Percentiles rank a stretch among this genome's conserved stretches.
Conservation (phyloP, 1,139 yeast genomes). For the Pichia sp. region DNA sequence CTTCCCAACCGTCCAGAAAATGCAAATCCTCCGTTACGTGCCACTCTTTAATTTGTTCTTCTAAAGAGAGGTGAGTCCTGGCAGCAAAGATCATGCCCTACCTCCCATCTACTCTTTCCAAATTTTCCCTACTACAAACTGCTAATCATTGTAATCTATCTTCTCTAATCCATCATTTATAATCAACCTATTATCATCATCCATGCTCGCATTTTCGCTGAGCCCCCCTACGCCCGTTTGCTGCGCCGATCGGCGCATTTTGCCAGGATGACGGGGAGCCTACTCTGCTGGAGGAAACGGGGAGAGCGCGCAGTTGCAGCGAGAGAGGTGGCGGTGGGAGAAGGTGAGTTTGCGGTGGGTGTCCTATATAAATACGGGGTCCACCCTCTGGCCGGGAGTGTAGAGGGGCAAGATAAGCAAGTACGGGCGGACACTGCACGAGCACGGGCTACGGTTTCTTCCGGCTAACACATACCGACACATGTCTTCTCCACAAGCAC, state of each 20-base stretch:
- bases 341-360: neutral
- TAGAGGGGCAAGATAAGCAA: neutral
- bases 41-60: neutral
- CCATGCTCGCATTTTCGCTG: no score
- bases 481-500: slow-evolving; percentile 7
- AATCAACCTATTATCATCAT: no score
- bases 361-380: neutral
- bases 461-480: neutral
- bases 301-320: neutral
- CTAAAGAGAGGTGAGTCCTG: neutral
- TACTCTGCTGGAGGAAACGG: no score
- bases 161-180: no score
- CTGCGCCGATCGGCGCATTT: no score
- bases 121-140: neutral
- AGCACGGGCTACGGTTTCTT: neutral
- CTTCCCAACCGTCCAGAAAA: neutral
- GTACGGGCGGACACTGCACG: neutral
- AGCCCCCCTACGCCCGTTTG: no score
- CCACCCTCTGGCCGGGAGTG: neutral
- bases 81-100: no score
- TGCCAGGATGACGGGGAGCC: no score
- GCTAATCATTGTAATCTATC: no score
- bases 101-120: neutral
- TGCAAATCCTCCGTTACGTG: neutral
- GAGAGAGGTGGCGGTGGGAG: neutral